Evolutionary conservation across 371 early-diverging fungal species (phyloP), one percentile per base, ranked within the genome.

Genomic region (Rhizopus microsporus): DNA sequence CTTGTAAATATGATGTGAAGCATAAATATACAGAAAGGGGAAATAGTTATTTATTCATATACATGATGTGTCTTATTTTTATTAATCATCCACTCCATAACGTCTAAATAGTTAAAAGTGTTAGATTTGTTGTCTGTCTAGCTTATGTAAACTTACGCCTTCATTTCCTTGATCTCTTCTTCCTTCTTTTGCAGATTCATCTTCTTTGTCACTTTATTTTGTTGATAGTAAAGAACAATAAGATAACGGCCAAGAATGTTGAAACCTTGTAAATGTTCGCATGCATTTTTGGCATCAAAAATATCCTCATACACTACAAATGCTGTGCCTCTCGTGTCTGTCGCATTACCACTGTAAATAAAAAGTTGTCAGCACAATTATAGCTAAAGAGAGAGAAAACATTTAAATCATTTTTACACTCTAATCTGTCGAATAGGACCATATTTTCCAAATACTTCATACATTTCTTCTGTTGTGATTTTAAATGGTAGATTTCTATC

Each of bases 231-330:
- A 29, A 96, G 79, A 7, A 98, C 96, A 51, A 98, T 93, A 67
- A 98, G 66, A 65, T 97, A 96, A 60, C 98, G 83, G 4, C 95
- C 95, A 78, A 93, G 86, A 56, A 98, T 89, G 65, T 97, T 97
- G 78, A 95, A 97, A 45, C 97, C 97, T 51, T 90, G 88, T 34
- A 97, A 67, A 63, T 95, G 96, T 51, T 96, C 96, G 66, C 95
- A 95, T 0, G 99, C 99, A 29, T 90, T 89, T 70, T 96, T 95
- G 34, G 98, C 97, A 66, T 97, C 96, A 63, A 88, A 94, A n/a
- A 98, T 95, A 54, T 97, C 97, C 60, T 97, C 96, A 63, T 96
- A 98, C 37, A 95, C 89, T 16, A 98, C 96, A 76, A 92, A 97
- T 16, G 96, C 98, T 15, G 95, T 95, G 46, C 98, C 98, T 53